Evolutionary conservation across 495 filamentous ascomycete genomes (phyloP), one percentile per base, ranked within the genome.

Genomic region (Aspergillus campestris): DNA sequence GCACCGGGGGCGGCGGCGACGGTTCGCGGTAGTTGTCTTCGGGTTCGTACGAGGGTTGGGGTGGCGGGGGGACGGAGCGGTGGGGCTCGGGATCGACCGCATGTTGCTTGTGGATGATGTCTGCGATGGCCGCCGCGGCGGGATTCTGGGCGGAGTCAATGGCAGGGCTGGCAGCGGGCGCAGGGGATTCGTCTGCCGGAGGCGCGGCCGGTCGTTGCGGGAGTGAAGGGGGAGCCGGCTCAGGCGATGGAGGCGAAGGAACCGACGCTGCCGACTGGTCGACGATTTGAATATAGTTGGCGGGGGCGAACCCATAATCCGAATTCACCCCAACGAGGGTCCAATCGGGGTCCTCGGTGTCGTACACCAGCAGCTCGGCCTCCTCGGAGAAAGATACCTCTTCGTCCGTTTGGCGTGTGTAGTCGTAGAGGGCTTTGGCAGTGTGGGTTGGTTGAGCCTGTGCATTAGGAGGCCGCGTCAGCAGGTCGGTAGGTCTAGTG

Each of bases 381-480:
- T 95, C 89, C 73, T 99, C 90, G 35, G 85, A 78, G 62, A 99
- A 95, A 24, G 90, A 95, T 24, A 99, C 74, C 68, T 99, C 92
- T 63, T 97, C 92, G 58, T 99, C 94, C 38, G 92, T 99, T 67
- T 99, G 92, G 44, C 89, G 77, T 31, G 85, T 87, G 65, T 99
- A 99, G 61, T 97, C 94, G 70, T 90, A 99, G 31, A 97, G 77
- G 34, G 90, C 86, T 65, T 84, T 87, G 14, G 89, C 91, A 47
- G 81, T 69, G 40, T 79, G 72, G 43, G 75, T 69, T 13, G 92
- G 85, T 71, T 79, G 73, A 47, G 79, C 82, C 88, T 94, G 42
- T 48, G 39, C n/a, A 38, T 47, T 15, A 29, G 9, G 9, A 9
- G 9, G 24, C 9, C 14, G 38, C 38, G 38, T 47, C 35, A 47